Evolutionary conservation across 768 basidiomycete genomes (phyloP), one percentile per base, ranked within the genome.

Genomic region (Leccinum ochraceum): DNA sequence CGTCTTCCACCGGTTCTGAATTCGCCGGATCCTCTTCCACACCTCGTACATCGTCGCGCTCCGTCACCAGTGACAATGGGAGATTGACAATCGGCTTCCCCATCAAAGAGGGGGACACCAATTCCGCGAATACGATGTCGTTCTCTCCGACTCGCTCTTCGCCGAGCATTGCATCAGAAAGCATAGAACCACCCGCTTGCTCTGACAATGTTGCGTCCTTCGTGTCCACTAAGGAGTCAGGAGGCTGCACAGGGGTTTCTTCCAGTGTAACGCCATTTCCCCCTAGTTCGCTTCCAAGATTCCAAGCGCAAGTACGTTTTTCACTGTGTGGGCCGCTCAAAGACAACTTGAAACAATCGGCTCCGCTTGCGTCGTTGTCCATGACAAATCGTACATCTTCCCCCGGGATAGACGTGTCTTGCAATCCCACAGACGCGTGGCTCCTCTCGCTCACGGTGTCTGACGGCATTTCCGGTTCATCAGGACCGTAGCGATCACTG

Each of bases 11-110:
- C 28, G 16, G 52, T n/a, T 37, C 24, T 10, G 32, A 32, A 32
- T 32, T 11, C 20, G 20, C 16, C 5, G 53, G 22, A 13, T 9
- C 44, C 17, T 32, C 28, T 26, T 57, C 55, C 13, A 52, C 28
- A 13, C 24, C 11, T 44, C 1, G 46, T 1, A 50, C 5, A 1
- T 53, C 50, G 22, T 58, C 58, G 6, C 58, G 58, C 30, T 24
- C 24, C 48, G 10, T 44, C 6, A 24, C 9, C n/a, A 56, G n/a
- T n/a, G 52, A 7, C 7, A 55, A 59, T 6, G 66, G 67, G 50
- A 67, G 63, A n/a, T 67, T 63, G 14, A 67, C 54, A 17, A 60
- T 49, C 22, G 54, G 63, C 7, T 34, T 11, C 36, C 1, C 26
- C 9, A 26, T 14, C 2, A 30, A 52, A 3, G 44, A 54, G 34